These are phyloP conservation scores for Rachicladosporium sp. DNA, from an alignment of 2,329 filamentous ascomycete species.

Conservation along the genomic window DNA sequence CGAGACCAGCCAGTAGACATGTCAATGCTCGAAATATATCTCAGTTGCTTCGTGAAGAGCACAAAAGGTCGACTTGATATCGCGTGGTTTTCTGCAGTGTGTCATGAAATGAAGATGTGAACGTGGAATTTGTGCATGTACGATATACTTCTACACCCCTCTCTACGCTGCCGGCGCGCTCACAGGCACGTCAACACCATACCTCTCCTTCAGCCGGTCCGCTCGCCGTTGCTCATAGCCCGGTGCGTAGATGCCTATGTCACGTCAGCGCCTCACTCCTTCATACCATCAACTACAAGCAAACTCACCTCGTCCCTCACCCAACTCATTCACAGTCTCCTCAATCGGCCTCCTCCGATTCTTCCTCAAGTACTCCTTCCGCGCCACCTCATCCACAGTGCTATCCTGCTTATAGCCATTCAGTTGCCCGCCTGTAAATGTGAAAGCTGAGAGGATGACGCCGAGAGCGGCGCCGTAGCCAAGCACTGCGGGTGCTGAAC, in stretches of 20 bases:
- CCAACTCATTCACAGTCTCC: conserved; percentile 69
- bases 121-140: too few species aligned
- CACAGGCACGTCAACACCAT: conserved; percentile 62
- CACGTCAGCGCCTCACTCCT: conserved; percentile 5
- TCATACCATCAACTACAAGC: too few species aligned
- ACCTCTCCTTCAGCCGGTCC: conserved; percentile 71
- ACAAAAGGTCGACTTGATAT: too few species aligned
- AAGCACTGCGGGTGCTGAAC: conserved; percentile 57
- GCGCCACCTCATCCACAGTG: conserved; percentile 59
- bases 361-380: conserved; percentile 62
- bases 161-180: background rate
- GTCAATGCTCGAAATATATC: too few species aligned
- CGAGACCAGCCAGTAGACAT: too few species aligned
- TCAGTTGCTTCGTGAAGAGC: too few species aligned
- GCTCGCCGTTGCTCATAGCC: conserved; percentile 77
- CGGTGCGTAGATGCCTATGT: conserved; percentile 61
- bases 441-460: conserved; percentile 48
- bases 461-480: conserved; percentile 53
- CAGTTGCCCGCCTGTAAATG: conserved; percentile 54
- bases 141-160: conserved; percentile 4
- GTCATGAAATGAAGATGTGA: too few species aligned
- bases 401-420: conserved; percentile 43
- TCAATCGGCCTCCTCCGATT: conserved; percentile 62
- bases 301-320: conserved; percentile 70
- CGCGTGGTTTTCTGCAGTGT: too few species aligned